A percentile compares a stretch with the other conserved stretches of the same genome.
These are phyloP conservation scores for Hura crepitans DNA, from an alignment of 441 rosid genomes.

Conservation along the genomic window DNA sequence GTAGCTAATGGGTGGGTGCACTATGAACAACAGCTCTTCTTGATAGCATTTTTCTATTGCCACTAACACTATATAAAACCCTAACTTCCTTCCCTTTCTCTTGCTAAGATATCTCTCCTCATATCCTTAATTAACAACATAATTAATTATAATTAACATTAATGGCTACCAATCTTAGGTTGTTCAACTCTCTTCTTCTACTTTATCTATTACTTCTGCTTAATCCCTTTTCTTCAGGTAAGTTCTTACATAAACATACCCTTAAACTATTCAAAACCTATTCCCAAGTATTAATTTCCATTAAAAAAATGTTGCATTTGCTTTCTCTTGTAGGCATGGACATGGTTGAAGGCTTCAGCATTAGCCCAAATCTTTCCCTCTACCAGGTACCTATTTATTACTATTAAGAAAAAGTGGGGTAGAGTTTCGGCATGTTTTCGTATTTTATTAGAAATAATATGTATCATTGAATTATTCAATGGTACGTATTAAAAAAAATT, in stretches of 20 bases:
- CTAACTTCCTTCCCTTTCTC: conserved; percentile 12
- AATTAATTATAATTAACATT: too few species aligned
- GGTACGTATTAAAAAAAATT: too few species aligned
- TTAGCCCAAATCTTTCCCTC: conserved; percentile 21
- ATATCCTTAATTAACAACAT: not conserved
- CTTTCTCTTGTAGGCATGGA: conserved; percentile 22
- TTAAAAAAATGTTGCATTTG: not conserved
- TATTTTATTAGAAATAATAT: too few species aligned
- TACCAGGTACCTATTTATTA: conserved; percentile 25
- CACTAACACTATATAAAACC: conserved; percentile 25
- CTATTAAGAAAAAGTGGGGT: too few species aligned
- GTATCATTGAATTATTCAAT: too few species aligned
- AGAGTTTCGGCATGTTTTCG: too few species aligned
- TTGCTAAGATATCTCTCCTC: not conserved
- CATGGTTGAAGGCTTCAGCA: conserved; percentile 26
- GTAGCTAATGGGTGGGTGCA: conserved; percentile 43
- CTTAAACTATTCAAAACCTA: not conserved
- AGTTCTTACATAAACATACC: not conserved
- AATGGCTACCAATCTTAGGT: conserved; percentile 32
- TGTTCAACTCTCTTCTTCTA: conserved; percentile 39
- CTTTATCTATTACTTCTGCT: conserved; percentile 34
- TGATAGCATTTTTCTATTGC: conserved; percentile 7
- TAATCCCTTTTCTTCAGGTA: conserved; percentile 37
- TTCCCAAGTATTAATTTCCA: not conserved
- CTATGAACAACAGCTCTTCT: conserved; percentile 22